Evolutionary conservation across 768 basidiomycete species (phyloP).

Genomic region (Dictyophora rubrovolvata): DNA sequence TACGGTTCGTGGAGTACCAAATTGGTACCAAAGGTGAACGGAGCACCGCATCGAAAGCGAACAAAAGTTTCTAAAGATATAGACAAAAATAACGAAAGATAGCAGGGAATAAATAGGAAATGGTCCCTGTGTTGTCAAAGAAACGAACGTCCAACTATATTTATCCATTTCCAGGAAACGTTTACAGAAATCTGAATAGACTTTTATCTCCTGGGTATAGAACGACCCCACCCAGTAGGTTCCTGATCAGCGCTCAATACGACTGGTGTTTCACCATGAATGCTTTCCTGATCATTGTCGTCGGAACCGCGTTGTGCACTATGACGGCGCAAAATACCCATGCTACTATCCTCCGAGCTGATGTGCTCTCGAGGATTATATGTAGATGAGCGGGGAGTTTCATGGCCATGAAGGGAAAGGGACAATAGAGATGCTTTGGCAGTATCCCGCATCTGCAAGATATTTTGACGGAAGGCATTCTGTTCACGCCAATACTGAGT

Average conservation of each 20-base stretch:
- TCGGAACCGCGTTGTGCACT: slow-evolving; percentile 51
- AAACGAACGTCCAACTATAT: too few relatives aligned
- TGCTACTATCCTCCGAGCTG: slow-evolving; percentile 44
- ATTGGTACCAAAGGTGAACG: too few relatives aligned
- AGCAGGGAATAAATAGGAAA: too few relatives aligned
- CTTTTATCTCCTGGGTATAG: background rate
- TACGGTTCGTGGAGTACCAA: background rate
- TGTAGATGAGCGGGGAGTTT: slow-evolving; percentile 38
- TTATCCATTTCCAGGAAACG: too few relatives aligned
- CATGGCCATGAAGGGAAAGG: slow-evolving; percentile 26
- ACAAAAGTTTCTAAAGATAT: background rate
- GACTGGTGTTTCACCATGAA: slow-evolving; percentile 8
- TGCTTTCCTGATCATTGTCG: slow-evolving; percentile 25
- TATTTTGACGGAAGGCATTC: slow-evolving; percentile 74
- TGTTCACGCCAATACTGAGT: slow-evolving; percentile 88
- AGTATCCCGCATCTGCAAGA: slow-evolving; percentile 68
- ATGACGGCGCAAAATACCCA: slow-evolving; percentile 41
- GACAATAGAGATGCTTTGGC: slow-evolving; percentile 58
- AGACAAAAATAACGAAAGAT: too few relatives aligned
- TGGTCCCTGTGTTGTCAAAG: too few relatives aligned
- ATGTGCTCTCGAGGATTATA: slow-evolving; percentile 29
- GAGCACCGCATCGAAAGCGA: background rate
- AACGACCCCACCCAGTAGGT: background rate
- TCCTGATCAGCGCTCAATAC: slow-evolving; percentile 2
- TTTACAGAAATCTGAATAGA: background rate